A percentile compares a stretch with the other conserved stretches of the same genome.
phyloP scores from a whole-genome alignment of 2,329 filamentous ascomycete species.

The Bipolaris victoriae region DNA sequence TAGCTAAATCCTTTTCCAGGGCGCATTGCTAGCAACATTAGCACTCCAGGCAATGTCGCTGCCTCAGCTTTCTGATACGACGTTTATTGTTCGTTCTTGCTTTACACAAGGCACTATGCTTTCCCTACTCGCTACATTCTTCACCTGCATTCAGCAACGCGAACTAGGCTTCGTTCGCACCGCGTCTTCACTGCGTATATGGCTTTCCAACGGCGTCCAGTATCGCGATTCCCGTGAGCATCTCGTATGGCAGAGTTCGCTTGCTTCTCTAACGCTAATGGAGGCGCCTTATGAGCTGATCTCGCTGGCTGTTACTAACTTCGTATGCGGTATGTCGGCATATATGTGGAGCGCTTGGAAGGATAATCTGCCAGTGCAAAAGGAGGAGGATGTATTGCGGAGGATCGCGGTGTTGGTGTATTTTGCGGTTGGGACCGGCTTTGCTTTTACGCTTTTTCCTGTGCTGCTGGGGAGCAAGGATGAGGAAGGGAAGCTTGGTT shows the following conservation, averaged over 20 bases:
- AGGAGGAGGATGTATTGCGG: not conserved
- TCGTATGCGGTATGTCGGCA: constrained; percentile 21
- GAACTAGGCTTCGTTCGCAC: constrained; percentile 17
- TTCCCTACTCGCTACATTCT: constrained; percentile 25
- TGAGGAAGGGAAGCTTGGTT: not conserved
- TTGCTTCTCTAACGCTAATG: constrained; percentile 20
- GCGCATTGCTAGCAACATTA: constrained; percentile 23
- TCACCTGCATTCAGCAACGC: constrained; percentile 28
- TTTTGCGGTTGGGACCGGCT: constrained; percentile 15
- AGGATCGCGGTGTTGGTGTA: constrained; percentile 10
- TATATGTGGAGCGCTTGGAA: constrained; percentile 25
- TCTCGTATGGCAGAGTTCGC: constrained; percentile 21
- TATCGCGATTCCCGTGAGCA: constrained; percentile 5
- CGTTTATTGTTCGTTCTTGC: constrained; percentile 17
- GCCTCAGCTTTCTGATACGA: constrained; percentile 11
- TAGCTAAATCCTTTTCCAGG: constrained; percentile 12
- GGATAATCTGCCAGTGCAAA: constrained; percentile 6
- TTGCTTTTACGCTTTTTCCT: constrained; percentile 18
- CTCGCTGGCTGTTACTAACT: constrained; percentile 19
- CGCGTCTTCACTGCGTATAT: constrained; percentile 16
- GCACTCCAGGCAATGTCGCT: constrained; percentile 26
- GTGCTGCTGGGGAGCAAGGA: constrained; percentile 13
- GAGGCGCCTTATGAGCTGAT: constrained; percentile 29
- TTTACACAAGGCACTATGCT: constrained; percentile 22
- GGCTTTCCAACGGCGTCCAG: constrained; percentile 25